Conservation (phyloP, 2,329 filamentous ascomycete genomes). For the Septoria linicola region DNA sequence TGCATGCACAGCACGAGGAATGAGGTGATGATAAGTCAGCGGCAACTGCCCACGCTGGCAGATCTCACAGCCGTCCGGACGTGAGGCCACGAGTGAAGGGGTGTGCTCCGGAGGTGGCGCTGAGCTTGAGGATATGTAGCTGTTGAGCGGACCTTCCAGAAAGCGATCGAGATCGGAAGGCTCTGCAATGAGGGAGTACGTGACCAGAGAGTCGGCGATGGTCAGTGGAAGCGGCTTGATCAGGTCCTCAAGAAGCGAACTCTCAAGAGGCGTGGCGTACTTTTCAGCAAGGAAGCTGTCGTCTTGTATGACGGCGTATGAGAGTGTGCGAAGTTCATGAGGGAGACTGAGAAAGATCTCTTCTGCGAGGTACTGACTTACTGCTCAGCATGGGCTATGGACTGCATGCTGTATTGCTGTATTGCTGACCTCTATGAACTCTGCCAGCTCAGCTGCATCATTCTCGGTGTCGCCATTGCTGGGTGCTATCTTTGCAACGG, state of each 20-base stretch:
- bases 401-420: not conserved
- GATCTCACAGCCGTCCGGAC: slow-evolving; percentile 66
- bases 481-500: slow-evolving; percentile 21
- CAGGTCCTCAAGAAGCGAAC: slow-evolving; percentile 43
- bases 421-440: slow-evolving; percentile 67
- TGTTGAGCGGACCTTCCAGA: slow-evolving; percentile 61
- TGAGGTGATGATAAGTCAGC: slow-evolving; percentile 80
- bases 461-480: slow-evolving; percentile 26
- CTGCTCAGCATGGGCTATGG: slow-evolving; percentile 5
- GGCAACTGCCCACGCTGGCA: slow-evolving; percentile 73
- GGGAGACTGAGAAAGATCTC: slow-evolving; percentile 69
- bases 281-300: slow-evolving; percentile 51
- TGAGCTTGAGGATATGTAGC: slow-evolving; percentile 60
- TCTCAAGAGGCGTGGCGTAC: slow-evolving; percentile 45
- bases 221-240: slow-evolving; percentile 58
- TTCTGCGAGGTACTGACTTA: slow-evolving; percentile 62
- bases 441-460: slow-evolving; percentile 67
- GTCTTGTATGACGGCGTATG: slow-evolving; percentile 58
- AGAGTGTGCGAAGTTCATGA: slow-evolving; percentile 58
- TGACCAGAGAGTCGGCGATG: slow-evolving; percentile 64
- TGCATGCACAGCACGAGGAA: slow-evolving; percentile 73
- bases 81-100: slow-evolving; percentile 46
- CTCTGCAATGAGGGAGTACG: slow-evolving; percentile 63
- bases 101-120: slow-evolving; percentile 64
- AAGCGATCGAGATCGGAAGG: slow-evolving; percentile 53